Evolutionary conservation across 106 monocot species (phyloP), one percentile per base, ranked within the genome.

Genomic region (Dendrobium officinale): DNA sequence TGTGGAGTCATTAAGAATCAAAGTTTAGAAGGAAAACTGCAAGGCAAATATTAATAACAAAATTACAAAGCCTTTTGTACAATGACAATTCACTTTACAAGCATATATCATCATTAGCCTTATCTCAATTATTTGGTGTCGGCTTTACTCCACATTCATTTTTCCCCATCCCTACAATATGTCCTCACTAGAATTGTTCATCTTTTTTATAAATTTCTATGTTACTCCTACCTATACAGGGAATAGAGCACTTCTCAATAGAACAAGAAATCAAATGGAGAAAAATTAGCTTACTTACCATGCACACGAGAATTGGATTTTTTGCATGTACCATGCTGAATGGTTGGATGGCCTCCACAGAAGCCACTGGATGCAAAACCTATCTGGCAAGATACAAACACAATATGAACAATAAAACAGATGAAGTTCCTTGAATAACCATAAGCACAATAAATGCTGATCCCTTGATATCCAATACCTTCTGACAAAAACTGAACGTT

Each of bases 371-470:
- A 66, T 66, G 8, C 24, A 66, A 66, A 66, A 26, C 24, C 24
- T 66, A 66, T 66, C 64, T 66, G 64, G 64, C 22, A 66, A 66
- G 24, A 66, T 66, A 66, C 22, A 66, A 66, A 66, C 64, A 66
- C 8, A 26, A 66, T 1, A 26, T 9, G 9, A 66, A 66, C 7
- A 66, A 6, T 66, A 24, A 66, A 66, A 66, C 5, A 7, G 24
- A 66, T 7, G 64, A 26, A 26, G 24, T 24, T 2, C 64, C 10
- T 66, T 26, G 26, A 66, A n/a, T 37, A 20, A 61, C 16, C 18
- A n/a, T 20, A 61, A 66, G n/a, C 61, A n/a, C 6, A 66, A 22
- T 22, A 26, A 66, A 24, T 66, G n/a, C 26, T 4, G n/a, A 66
- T 26, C 24, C 26, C 9, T 9, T 27, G 15, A 11, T 15, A 66